Evolutionary conservation across 305 asterid genomes (phyloP), one percentile per base, ranked within the genome.

Genomic region (Coffea humblotiana): DNA sequence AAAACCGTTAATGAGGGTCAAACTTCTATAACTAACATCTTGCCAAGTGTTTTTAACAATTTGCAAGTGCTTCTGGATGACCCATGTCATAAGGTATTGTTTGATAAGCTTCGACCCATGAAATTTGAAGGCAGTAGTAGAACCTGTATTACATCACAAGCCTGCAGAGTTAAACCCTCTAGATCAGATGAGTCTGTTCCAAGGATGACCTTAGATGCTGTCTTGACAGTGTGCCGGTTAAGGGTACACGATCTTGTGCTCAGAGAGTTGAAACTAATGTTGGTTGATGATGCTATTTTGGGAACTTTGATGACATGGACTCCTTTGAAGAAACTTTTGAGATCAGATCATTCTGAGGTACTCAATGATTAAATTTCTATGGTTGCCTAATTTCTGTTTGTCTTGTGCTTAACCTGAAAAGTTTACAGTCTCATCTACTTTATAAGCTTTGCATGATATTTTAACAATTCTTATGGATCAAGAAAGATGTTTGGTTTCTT

Each of bases 171-270:
- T 83, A 69, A 79, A 69, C 65, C 80, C 86, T 43, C 86, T 77
- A 88, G 85, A 80, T 72, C 83, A 81, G 90, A 83, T 68, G 88
- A 72, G 54, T 75, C 73, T 71, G 71, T 82, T 18, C 82, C 85
- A 77, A 88, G 83, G 85, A 83, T 91, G 61, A 77, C 76, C 77
- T 84, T 90, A 75, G 89, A 90, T 86, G 82, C 88, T 78, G 89
- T 88, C 83, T 82, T 94, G 90, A 87, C 91, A 85, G 83, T 85
- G 77, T 89, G 86, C 89, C 94, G 95, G 83, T 83, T 77, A 85
- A 88, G 84, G 88, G 79, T 96, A 82, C 87, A 93, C 70, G 91
- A 94, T 58, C 79, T 84, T 82, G 93, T 92, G 79, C 87, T 92
- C 81, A 84, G 85, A 61, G 87, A 88, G 81, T 83, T 90, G 90